Evolutionary conservation across 2,329 filamentous ascomycete species (phyloP).

Genomic region (Colletotrichum truncatum): DNA sequence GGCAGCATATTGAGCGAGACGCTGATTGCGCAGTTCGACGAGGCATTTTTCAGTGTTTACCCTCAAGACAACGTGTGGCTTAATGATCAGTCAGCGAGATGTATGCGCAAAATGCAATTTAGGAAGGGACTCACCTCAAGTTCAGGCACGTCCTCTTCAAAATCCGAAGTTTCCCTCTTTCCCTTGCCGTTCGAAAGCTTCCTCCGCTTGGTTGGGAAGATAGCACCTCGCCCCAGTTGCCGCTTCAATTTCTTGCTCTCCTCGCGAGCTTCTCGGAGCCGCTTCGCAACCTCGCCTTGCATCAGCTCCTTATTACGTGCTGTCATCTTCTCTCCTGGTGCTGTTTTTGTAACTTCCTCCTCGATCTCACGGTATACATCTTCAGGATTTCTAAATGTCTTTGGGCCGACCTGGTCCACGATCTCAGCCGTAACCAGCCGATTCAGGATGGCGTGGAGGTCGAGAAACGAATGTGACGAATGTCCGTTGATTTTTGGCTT

Average conservation of each 20-base stretch:
- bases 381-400: conserved; percentile 67
- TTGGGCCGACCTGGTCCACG: conserved; percentile 68
- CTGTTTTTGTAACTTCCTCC: conserved; percentile 64
- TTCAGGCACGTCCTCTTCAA: conserved; percentile 52
- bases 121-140: conserved; percentile 59
- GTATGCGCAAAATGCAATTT: background rate
- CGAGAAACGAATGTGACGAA: conserved; percentile 52
- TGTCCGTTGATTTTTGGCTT: conserved; percentile 46
- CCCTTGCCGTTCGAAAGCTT: conserved; percentile 61
- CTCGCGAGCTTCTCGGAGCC: conserved; percentile 62
- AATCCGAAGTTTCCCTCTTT: conserved; percentile 42
- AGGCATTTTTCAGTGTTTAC: conserved; percentile 88
- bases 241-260: conserved; percentile 62
- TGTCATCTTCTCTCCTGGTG: conserved; percentile 47
- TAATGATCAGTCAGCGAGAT: conserved; percentile 37
- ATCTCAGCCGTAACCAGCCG: conserved; percentile 72
- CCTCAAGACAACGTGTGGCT: conserved; percentile 78
- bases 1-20: conserved; percentile 77
- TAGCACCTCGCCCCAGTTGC: conserved; percentile 54
- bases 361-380: conserved; percentile 72
- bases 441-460: conserved; percentile 60
- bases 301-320: conserved; percentile 74
- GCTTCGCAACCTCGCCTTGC: conserved; percentile 62
- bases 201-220: conserved; percentile 57
- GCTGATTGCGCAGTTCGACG: conserved; percentile 82